These are phyloP conservation scores for Polytrichum formosum DNA, from an alignment of 225 moss, liverwort and hornwort species.

Conservation along the genomic window DNA sequence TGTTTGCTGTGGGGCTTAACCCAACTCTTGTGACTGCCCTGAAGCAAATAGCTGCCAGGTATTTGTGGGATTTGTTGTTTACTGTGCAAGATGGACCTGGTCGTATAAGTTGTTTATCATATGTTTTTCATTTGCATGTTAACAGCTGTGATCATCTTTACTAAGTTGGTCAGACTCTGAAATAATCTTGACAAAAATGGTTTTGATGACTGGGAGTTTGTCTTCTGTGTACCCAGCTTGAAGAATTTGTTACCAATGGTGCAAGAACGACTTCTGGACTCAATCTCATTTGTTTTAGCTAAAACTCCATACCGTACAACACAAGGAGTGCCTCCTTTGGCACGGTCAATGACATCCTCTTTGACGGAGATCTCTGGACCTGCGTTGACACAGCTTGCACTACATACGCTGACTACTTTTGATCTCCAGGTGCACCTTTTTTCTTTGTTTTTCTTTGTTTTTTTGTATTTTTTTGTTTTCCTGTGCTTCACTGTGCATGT, in stretches of 20 bases:
- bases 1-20: constrained; percentile 85
- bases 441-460: too few relatives aligned
- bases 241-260: constrained; percentile 69
- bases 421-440: constrained; percentile 66
- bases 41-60: constrained; percentile 77
- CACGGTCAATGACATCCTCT: constrained; percentile 49
- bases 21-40: constrained; percentile 67
- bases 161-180: neutral
- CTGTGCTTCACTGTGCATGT: too few relatives aligned
- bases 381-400: constrained; percentile 88
- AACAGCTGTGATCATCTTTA: too few relatives aligned
- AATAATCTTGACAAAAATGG: neutral
- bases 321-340: constrained; percentile 42
- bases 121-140: neutral
- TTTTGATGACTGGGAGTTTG: constrained; percentile 15
- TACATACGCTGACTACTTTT: constrained; percentile 77
- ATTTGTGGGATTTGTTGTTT: constrained; percentile 8
- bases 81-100: neutral
- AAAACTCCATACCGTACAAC: constrained; percentile 77
- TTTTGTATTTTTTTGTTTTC: neutral
- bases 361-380: constrained; percentile 69
- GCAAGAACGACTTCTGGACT: constrained; percentile 88
- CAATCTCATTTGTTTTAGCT: constrained; percentile 90
- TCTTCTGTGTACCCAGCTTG: constrained; percentile 50
- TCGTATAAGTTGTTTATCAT: neutral